Base-by-base conservation (phyloP, 2,329 filamentous ascomycete species). In the Cytospora leucostoma region DNA sequence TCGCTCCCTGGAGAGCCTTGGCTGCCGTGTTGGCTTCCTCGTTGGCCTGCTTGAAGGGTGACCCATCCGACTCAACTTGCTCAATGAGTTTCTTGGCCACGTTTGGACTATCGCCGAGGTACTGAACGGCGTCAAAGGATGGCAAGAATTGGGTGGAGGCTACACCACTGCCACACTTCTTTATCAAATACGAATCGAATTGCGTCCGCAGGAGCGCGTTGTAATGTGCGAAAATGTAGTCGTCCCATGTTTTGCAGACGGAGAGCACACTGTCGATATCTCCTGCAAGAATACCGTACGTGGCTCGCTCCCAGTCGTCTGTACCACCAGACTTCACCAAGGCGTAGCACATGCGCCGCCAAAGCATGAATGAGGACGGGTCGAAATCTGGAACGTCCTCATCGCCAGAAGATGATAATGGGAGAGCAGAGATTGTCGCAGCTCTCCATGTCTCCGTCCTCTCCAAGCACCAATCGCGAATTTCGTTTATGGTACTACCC, bases 361-460 rank as follows among this genome's bases (percentile, higher is more conserved):
- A 96, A 5, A 93, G 78, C n/a, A 83, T 77, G 21, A 84, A 77
- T 0, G 84, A 80, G 37, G 76, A 73, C 1, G 79, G 76, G 66
- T 82, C 77, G 57, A 73, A 73, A 40, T 78, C 76, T 1, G 77
- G 75, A 15, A 74, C 68, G 15, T 75, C 71, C 53, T 81, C 77
- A 38, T 77, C 75, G 38, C 82, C 80, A 76, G 50, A 78, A 72
- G 79, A 80, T 15, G 83, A 80, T 40, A 88, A 78, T n/a, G 87
- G 84, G 66, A 90, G 79, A 19, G 89, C 90, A 27, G 91, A 91
- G 71, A 98, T 84, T 65, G 90, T 91, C 40, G 94, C 84, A 50
- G 92, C 92, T 66, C 94, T 88, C 94, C 94, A 99, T 66, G 88
- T 85, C 77, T 98, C 93, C 11, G 92, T 91, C 64, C 91, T 85